Evolutionary conservation across 768 basidiomycete genomes (phyloP).

Genomic region (Macrolepiota albuminosa): DNA sequence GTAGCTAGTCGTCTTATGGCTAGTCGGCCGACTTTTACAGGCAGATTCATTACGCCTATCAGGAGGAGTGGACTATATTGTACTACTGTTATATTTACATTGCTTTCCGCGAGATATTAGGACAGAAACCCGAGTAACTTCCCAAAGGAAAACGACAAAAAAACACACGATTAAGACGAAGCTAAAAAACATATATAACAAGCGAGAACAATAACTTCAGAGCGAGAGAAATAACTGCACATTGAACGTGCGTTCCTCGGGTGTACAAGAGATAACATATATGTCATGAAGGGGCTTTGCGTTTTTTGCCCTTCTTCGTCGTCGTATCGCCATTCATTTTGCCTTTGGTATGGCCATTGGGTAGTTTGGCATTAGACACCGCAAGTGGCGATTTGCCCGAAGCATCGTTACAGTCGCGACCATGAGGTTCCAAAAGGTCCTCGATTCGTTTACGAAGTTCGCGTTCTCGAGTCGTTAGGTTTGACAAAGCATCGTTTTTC

Average conservation of each 20-base stretch:
- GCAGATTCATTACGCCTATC: slow-evolving; percentile 22
- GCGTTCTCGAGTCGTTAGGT: slow-evolving; percentile 70
- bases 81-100: slow-evolving; percentile 16
- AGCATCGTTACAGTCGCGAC: slow-evolving; percentile 29
- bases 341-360: slow-evolving; percentile 43
- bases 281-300: slow-evolving; percentile 36
- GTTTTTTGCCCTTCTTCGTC: slow-evolving; percentile 59
- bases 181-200: slow-evolving; percentile 1
- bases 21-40: slow-evolving; percentile 7
- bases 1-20: neutral
- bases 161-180: slow-evolving; percentile 2
- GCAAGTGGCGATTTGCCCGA: slow-evolving; percentile 28
- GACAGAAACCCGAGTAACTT: slow-evolving; percentile 10
- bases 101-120: slow-evolving; percentile 4
- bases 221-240: slow-evolving; percentile 7
- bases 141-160: slow-evolving; percentile 5
- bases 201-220: slow-evolving; percentile 6
- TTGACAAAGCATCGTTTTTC: slow-evolving; percentile 61
- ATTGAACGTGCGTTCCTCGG: slow-evolving; percentile 1
- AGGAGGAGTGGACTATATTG: slow-evolving; percentile 14
- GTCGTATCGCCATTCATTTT: slow-evolving; percentile 38
- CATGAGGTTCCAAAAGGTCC: slow-evolving; percentile 56
- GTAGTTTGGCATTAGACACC: slow-evolving; percentile 31
- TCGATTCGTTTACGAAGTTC: slow-evolving; percentile 76
- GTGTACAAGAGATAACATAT: slow-evolving; percentile 16